Base-by-base conservation (phyloP, 768 basidiomycete genomes). In the Kwoniella sp. region DNA sequence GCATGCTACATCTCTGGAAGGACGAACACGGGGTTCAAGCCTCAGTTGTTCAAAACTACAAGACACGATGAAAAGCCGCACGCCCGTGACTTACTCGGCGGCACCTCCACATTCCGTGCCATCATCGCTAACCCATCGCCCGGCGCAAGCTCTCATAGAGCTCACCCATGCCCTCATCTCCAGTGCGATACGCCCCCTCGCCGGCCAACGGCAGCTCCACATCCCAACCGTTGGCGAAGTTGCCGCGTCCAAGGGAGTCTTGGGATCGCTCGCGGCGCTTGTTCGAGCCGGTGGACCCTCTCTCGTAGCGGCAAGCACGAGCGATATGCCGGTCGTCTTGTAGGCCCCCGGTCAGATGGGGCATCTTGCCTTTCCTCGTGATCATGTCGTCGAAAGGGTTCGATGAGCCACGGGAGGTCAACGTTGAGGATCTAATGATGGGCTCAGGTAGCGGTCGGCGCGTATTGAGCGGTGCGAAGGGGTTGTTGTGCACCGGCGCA, bases 81-180 rank as follows among this genome's bases (percentile, higher is more conserved):
- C n/a, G n/a, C n/a, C n/a, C n/a, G n/a, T n/a, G n/a, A n/a, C n/a
- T n/a, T n/a, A n/a, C n/a, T n/a, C n/a, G 15, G 36, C 20, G 36
- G n/a, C n/a, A n/a, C n/a, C n/a, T n/a, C n/a, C n/a, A n/a, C n/a
- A n/a, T n/a, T n/a, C n/a, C n/a, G n/a, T n/a, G n/a, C n/a, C n/a
- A n/a, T n/a, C n/a, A n/a, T n/a, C n/a, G n/a, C n/a, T n/a, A n/a
- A n/a, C n/a, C n/a, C n/a, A 59, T 59, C 12, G 57, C 57, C 22
- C 41, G 38, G 38, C 57, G 49, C 19, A 59, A 39, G 50, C 53
- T 59, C 37, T 59, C 64, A 50, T 53, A 57, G 15, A 54, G 32
- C 33, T 50, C 51, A 3, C 56, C 47, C 51, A 53, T 57, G 14
- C 50, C 57, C 41, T 50, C 50, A 46, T 44, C 57, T 22, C 46